Base-by-base conservation (phyloP, 192 early-diverging fungal genomes). In the Coemansia sp. region DNA sequence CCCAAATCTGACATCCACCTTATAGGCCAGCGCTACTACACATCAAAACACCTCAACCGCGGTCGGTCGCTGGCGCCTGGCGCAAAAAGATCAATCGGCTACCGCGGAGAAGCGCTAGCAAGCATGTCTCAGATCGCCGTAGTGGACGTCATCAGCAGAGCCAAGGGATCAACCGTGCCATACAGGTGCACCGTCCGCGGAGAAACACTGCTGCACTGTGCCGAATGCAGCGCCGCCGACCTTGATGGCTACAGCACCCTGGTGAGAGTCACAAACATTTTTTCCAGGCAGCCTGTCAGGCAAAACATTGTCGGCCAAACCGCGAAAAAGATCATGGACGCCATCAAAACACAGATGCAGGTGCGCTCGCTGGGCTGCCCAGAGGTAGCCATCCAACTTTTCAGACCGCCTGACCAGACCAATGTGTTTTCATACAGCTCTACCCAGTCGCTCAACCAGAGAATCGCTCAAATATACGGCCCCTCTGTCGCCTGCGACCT, bases 71-170 rank as follows among this genome's bases (percentile, higher is more conserved):
- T 17, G 12, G 5, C 31, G 5, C 14, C 56, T 4, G 7, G 16
- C 29, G 30, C 33, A 22, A 17, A 60, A 30, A 25, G 32, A 36
- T 4, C 48, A 18, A 63, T 72, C 25, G 78, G 78, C 3, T 60
- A 60, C 14, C 49, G 45, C 36, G 79, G 73, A 12, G 67, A 81
- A 76, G 73, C 79, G 0, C 56, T 81, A 48, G 78, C 78, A 29
- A 75, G 59, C 54, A 75, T 81, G 20, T 81, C 79, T 2, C 66
- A 52, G n/a, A 38, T 81, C 45, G 73, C 69, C 6, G 28, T 57
- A 2, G 63, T 81, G 36, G 64, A 72, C 5, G 38, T 76, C n/a
- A 40, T 56, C 58, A 76, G 70, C 61, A 50, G 58, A 33, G 31
- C 22, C 17, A 28, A 11, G 1, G 52, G 25, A 29, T 48, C 61